Base-by-base conservation (phyloP, 441 rosid species). In the Croton laevigatus region DNA sequence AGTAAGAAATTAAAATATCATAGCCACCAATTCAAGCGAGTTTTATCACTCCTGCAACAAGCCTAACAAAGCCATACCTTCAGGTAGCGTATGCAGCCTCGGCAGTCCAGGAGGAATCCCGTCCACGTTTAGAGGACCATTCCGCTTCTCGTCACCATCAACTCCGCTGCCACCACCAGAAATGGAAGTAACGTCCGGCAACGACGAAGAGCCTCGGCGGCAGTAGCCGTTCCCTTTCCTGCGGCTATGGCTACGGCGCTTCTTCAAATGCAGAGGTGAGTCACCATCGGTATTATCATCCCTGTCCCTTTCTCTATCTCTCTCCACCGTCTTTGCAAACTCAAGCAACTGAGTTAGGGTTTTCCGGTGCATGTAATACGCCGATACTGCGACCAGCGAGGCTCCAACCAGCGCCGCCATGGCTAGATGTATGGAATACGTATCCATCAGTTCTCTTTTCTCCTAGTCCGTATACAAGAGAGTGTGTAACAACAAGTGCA, bases 401-500 rank as follows among this genome's bases (percentile, higher is more conserved):
- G 98, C 98, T 77, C 99, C 98, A 1, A 96, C 83, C 16, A 95
- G 89, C 79, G 99, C 98, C 84, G 99, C 91, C 90, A 88, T 81
- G 68, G 91, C 90, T 8, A 96, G 85, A 71, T 93, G 97, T 65
- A 86, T 70, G 57, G 91, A 59, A 77, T 88, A 84, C 3, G 89
- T 65, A n/a, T 96, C 98, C 99, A 96, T 95, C 54, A 8, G 57
- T 52, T 19, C 20, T 52, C 67, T 62, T 37, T 27, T 45, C 20
- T 23, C 51, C 23, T 36, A 32, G 59, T 54, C 8, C 14, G 13
- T 48, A 42, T 22, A 5, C 4, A 6, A 0, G 71, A 40, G 12
- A 14, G 32, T 27, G n/a, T n/a, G n/a, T n/a, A n/a, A 27, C 2
- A 27, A 27, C 32, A 27, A 27, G 32, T 27, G 32, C 32, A 27